Conservation (phyloP, 2,329 filamentous ascomycete species). For the Fusarium veterinarium region DNA sequence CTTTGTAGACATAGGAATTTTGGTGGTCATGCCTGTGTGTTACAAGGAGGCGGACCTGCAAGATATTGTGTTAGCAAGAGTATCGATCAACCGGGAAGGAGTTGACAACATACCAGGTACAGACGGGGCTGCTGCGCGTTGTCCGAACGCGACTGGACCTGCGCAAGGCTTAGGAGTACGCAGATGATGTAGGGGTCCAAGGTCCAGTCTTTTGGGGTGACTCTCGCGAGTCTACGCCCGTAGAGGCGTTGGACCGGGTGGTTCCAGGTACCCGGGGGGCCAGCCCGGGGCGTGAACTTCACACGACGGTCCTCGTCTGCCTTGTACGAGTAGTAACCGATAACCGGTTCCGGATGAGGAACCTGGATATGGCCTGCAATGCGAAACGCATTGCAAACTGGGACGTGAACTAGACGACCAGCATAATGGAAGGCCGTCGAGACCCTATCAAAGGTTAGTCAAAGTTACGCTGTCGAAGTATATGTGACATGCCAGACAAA, state of each 20-base stretch:
- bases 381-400: background rate
- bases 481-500: background rate
- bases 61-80: background rate
- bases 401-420: background rate
- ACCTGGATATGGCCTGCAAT: background rate
- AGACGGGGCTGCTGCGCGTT: background rate
- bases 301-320: background rate
- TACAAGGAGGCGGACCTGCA: background rate
- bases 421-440: background rate
- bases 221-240: fast-evolving
- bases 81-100: fast-evolving
- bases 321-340: background rate
- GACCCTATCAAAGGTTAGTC: background rate
- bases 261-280: background rate
- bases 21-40: background rate
- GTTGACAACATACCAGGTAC: background rate
- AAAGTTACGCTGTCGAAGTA: background rate
- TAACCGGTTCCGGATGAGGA: background rate
- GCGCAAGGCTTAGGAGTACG: background rate
- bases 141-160: background rate
- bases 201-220: background rate
- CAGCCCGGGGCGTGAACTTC: background rate
- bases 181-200: background rate
- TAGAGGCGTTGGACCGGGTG: background rate
- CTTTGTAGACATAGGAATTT: background rate